These are phyloP conservation scores for Polygonum aviculare DNA, from an alignment of 148 eudicot species.

Conservation along the genomic window DNA sequence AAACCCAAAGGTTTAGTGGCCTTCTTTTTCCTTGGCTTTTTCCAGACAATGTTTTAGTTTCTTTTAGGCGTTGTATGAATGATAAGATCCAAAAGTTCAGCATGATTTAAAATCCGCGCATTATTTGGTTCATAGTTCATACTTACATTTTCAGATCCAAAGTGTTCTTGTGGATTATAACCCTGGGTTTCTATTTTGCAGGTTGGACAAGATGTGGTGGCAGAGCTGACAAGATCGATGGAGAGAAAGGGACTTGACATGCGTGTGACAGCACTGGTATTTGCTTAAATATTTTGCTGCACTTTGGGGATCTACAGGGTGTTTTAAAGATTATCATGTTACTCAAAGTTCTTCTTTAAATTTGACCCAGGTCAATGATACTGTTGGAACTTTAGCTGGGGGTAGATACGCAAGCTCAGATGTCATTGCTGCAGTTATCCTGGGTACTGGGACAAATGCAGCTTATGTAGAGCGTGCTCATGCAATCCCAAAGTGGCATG, in stretches of 20 bases:
- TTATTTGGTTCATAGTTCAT: background rate
- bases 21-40: background rate
- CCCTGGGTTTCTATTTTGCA: background rate
- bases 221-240: constrained; percentile 13
- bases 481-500: constrained; percentile 16
- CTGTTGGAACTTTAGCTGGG: constrained; percentile 17
- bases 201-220: constrained; percentile 15
- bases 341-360: background rate
- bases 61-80: background rate
- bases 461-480: constrained; percentile 16
- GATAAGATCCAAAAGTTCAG: background rate
- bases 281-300: background rate
- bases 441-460: constrained; percentile 19
- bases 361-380: constrained; percentile 6
- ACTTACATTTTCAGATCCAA: background rate
- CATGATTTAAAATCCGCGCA: background rate
- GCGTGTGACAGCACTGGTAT: constrained; percentile 14
- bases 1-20: background rate
- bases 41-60: background rate
- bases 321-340: background rate
- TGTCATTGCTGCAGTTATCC: constrained; percentile 15
- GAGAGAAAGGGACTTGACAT: constrained; percentile 12
- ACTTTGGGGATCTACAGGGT: background rate
- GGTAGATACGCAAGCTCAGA: constrained; percentile 9
- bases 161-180: background rate